These are phyloP conservation scores for Aspergillus alliaceus DNA, from an alignment of 2,329 filamentous ascomycete species.

Conservation along the genomic window DNA sequence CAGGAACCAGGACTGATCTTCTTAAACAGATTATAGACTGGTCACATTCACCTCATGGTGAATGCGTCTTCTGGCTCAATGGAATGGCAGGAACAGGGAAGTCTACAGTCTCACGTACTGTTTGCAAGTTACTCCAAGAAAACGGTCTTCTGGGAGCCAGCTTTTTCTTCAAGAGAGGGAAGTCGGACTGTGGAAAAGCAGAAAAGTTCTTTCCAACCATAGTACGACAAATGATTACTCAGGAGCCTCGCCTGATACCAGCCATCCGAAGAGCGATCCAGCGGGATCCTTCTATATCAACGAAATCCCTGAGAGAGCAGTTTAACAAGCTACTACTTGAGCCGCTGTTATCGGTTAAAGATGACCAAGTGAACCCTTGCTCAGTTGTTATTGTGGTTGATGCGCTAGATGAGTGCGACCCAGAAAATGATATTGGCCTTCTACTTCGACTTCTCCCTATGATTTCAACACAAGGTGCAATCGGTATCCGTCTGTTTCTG, in stretches of 20 bases:
- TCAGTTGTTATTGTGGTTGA: conserved; percentile 23
- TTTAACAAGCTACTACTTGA: conserved; percentile 26
- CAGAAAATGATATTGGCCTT: conserved; percentile 12
- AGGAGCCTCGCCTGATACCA: conserved; percentile 26
- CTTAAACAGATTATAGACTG: conserved; percentile 23
- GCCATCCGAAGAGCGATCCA: conserved; percentile 19
- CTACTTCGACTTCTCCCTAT: conserved; percentile 23
- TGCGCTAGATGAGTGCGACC: conserved; percentile 26
- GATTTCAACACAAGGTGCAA: conserved; percentile 1
- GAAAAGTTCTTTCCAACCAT: conserved; percentile 41
- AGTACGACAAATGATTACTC: conserved; percentile 25
- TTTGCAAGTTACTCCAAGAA: conserved; percentile 22
- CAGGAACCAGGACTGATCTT: conserved; percentile 21
- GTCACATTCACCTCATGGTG: conserved; percentile 14
- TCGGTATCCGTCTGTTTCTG: conserved; percentile 21
- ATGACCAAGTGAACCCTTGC: neutral
- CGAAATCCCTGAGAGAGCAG: conserved; percentile 24
- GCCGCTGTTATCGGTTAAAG: conserved; percentile 15
- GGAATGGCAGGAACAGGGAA: conserved; percentile 36
- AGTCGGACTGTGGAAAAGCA: conserved; percentile 38
- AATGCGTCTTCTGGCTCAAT: conserved; percentile 34
- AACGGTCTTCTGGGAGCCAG: conserved; percentile 32
- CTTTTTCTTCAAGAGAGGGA: conserved; percentile 50
- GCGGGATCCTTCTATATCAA: conserved; percentile 22
- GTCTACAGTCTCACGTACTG: conserved; percentile 30